Conservation (phyloP, 2,329 filamentous ascomycete species). For the Pyrenochaeta sp. region DNA sequence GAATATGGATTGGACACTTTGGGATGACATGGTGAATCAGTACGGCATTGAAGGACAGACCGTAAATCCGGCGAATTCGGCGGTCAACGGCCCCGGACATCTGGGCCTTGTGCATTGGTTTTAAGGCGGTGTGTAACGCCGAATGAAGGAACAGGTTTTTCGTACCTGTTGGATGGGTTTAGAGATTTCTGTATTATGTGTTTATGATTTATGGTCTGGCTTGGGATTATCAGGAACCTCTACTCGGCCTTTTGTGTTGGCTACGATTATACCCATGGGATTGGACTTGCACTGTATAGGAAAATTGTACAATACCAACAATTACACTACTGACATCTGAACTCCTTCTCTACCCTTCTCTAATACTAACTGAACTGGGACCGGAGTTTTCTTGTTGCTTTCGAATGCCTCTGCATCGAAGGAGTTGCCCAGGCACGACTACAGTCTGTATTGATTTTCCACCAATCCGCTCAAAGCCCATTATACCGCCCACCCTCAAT, state of each 20-base stretch:
- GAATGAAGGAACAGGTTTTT: not conserved
- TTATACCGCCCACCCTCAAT: too few relatives aligned
- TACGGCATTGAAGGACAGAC: conserved; percentile 52
- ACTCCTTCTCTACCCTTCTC: too few relatives aligned
- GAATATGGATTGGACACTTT: conserved; percentile 57
- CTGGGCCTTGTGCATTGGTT: conserved; percentile 39
- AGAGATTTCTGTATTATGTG: not conserved
- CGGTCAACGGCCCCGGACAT: conserved; percentile 21
- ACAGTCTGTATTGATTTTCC: too few relatives aligned
- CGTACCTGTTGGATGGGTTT: not conserved
- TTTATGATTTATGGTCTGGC: not conserved
- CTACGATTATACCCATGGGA: not conserved
- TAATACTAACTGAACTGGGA: not conserved
- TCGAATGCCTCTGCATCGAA: too few relatives aligned
- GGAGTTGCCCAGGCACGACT: too few relatives aligned
- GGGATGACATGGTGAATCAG: conserved; percentile 57
- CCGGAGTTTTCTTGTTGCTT: too few relatives aligned
- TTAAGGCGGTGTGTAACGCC: conserved; percentile 2
- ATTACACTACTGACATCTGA: not conserved
- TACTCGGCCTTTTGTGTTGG: not conserved
- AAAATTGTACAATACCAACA: conserved; percentile 2
- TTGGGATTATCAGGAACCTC: not conserved
- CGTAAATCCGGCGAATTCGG: conserved; percentile 11
- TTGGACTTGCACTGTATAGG: not conserved
- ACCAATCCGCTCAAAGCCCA: too few relatives aligned